These are phyloP conservation scores for Colletotrichum tofieldiae DNA, from an alignment of 2,329 filamentous ascomycete species.

Conservation along the genomic window DNA sequence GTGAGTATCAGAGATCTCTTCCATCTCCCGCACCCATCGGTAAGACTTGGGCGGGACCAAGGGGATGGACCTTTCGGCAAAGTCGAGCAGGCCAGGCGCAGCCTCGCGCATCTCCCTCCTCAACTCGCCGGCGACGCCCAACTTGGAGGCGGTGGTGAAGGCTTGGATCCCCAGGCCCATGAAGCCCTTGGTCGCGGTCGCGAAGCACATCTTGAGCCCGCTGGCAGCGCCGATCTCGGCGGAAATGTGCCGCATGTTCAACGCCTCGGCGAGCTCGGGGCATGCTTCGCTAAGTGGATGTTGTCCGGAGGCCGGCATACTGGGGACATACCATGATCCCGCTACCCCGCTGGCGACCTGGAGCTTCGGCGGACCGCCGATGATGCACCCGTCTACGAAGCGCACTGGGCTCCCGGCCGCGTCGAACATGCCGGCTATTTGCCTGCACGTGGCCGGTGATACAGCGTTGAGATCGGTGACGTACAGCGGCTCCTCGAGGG, in stretches of 20 bases:
- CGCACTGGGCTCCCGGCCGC: constrained; percentile 57
- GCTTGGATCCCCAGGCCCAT: constrained; percentile 79
- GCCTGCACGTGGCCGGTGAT: constrained; percentile 67
- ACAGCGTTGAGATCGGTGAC: constrained; percentile 78
- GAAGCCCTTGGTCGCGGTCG: constrained; percentile 74
- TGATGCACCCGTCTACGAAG: constrained; percentile 73
- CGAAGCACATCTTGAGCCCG: constrained; percentile 78
- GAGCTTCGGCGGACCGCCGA: constrained; percentile 66
- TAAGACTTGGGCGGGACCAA: constrained; percentile 83
- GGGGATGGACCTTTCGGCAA: constrained; percentile 66
- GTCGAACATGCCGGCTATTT: constrained; percentile 62
- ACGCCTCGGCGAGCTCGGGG: constrained; percentile 56
- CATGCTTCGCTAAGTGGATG: constrained; percentile 58
- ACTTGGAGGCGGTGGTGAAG: constrained; percentile 76
- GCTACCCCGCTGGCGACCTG: constrained; percentile 44
- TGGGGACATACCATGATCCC: constrained; percentile 57
- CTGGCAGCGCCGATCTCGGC: constrained; percentile 68
- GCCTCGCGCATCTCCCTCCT: constrained; percentile 67
- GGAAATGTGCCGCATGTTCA: constrained; percentile 67
- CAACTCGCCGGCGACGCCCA: constrained; percentile 75
- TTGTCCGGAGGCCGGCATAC: constrained; percentile 66
- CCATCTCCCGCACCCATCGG: constrained; percentile 84
- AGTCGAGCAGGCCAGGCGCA: constrained; percentile 62
- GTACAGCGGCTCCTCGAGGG: constrained; percentile 62
- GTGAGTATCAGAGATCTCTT: constrained; percentile 79